phyloP scores from a whole-genome alignment of 2,329 filamentous ascomycete genomes.

The Hymenotorrendiella dingleyae region DNA sequence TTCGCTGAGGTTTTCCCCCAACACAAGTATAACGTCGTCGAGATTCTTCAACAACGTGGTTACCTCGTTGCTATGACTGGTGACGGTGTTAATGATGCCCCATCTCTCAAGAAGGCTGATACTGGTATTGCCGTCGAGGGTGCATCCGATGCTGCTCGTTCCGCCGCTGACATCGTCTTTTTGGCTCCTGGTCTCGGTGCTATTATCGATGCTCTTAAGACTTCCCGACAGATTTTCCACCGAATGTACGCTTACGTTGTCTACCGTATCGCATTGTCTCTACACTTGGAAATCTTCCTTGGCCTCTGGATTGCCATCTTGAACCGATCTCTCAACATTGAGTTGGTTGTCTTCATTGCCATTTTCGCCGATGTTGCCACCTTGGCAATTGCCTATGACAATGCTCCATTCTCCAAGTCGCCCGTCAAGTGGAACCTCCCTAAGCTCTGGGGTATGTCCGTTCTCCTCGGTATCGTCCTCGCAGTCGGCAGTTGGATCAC shows the following conservation, averaged over 20 bases:
- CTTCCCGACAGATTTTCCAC: constrained; percentile 90
- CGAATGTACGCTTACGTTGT: constrained; percentile 96
- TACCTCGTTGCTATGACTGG: constrained; percentile 95
- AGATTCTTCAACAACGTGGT: constrained; percentile 88
- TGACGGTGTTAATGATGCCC: constrained; percentile 91
- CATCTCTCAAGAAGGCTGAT: constrained; percentile 91
- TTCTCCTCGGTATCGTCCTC: constrained; percentile 74
- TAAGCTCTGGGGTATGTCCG: constrained; percentile 89
- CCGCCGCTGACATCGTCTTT: constrained; percentile 90
- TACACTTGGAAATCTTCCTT: constrained; percentile 87
- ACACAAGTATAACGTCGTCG: constrained; percentile 92
- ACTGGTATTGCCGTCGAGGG: constrained; percentile 93
- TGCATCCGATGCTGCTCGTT: constrained; percentile 83
- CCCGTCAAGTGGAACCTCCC: constrained; percentile 95
- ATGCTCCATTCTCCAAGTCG: constrained; percentile 76
- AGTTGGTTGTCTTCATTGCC: constrained; percentile 87
- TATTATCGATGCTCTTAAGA: constrained; percentile 90
- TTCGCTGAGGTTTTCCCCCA: constrained; percentile 93
- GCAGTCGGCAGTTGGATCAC: constrained; percentile 84
- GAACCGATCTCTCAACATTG: constrained; percentile 77
- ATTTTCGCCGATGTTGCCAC: constrained; percentile 93
- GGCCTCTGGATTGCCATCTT: constrained; percentile 88
- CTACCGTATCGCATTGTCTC: constrained; percentile 87
- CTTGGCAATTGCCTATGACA: constrained; percentile 88
- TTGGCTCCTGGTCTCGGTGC: constrained; percentile 84